Base-by-base conservation (phyloP, 1,139 yeast species). In the Hyphopichia fennica region DNA sequence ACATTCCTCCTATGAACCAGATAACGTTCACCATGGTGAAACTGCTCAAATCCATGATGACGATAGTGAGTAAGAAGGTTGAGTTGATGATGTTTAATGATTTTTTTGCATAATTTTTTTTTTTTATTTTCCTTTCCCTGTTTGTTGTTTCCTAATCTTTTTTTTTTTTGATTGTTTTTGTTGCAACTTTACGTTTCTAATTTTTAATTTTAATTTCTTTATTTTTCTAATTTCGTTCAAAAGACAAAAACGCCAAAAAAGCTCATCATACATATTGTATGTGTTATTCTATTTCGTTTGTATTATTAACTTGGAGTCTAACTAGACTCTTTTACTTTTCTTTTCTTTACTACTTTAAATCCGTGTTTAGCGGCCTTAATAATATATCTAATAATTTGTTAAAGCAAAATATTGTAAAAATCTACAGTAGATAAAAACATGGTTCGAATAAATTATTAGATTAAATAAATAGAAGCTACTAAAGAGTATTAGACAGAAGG, bases 11-110 rank as follows among this genome's bases (percentile, higher is more conserved):
- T 59, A 62, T 43, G 61, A 61, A 40, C 66, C 67, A 23, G 58
- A 60, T 42, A 51, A 55, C 37, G 48, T 53, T 34, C 55, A 55
- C 37, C 56, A 58, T 17, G 76, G 69, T 16, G 65, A 69, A 45
- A 51, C 62, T 14, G 78, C 73, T 13, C 67, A 61, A 45, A 63
- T 71, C 37, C 68, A 64, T 39, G 58, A 67, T 44, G 60, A 56
- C 37, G 69, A 66, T 49, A 62, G 69, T 45, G 71, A 67, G 44
- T 66, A 49, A 34, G 14, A n/a, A 18, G 3, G 3, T 31, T 31
- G n/a, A 23, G 2, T 23, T 15, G 19, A 17, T 17, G 15, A 16
- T 31, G 8, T 17, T 31, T 31, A 17, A 5, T 31, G 34, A 16
- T 31, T n/a, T 19, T 33, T 18, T 3, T 33, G 19, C 14, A 19